Percentiles rank a stretch among this genome's conserved stretches.
Conservation (phyloP, 202 grass and related monocot genomes). For the Miscanthus sacchariflorus region DNA sequence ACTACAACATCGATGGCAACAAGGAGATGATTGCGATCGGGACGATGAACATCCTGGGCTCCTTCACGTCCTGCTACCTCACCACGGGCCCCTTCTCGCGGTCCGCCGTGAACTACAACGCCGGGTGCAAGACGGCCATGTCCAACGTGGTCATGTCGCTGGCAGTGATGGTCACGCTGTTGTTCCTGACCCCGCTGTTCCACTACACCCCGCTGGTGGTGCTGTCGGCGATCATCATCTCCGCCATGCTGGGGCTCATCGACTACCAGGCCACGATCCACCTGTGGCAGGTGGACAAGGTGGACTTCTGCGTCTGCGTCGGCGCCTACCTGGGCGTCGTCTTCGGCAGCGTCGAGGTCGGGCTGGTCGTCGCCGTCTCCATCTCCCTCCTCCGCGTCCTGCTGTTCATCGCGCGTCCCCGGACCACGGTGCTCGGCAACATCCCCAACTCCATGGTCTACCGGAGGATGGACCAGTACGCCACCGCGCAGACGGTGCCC, state of each 20-base stretch:
- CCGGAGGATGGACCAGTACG: slow-evolving; percentile 87
- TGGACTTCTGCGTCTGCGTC: slow-evolving; percentile 88
- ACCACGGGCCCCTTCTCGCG: slow-evolving; percentile 90
- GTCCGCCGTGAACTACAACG: slow-evolving; percentile 94
- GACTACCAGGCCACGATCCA: slow-evolving; percentile 74
- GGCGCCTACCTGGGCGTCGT: slow-evolving; percentile 90
- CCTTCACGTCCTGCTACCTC: slow-evolving; percentile 88
- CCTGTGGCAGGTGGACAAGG: slow-evolving; percentile 90
- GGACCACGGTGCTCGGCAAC: slow-evolving; percentile 84
- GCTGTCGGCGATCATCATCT: slow-evolving; percentile 86
- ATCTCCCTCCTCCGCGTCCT: slow-evolving; percentile 79
- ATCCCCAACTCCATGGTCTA: slow-evolving; percentile 76
- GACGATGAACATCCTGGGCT: slow-evolving; percentile 85
- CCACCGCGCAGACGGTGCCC: slow-evolving; percentile 63
- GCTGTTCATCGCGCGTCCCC: slow-evolving; percentile 76
- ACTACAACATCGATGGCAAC: slow-evolving; percentile 95
- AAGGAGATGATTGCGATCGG: slow-evolving; percentile 96
- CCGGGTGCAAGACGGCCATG: slow-evolving; percentile 95
- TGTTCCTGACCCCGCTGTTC: slow-evolving; percentile 93
- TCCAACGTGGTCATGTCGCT: slow-evolving; percentile 88
- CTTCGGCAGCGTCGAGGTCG: slow-evolving; percentile 85
- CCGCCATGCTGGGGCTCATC: slow-evolving; percentile 87
- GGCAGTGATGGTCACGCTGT: slow-evolving; percentile 79
- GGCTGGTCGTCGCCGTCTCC: slow-evolving; percentile 59
- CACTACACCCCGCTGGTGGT: slow-evolving; percentile 93